A percentile compares a stretch with the other conserved stretches of the same genome.
Evolutionary conservation across 768 basidiomycete genomes (phyloP).

Genomic region (Russula foetens): DNA sequence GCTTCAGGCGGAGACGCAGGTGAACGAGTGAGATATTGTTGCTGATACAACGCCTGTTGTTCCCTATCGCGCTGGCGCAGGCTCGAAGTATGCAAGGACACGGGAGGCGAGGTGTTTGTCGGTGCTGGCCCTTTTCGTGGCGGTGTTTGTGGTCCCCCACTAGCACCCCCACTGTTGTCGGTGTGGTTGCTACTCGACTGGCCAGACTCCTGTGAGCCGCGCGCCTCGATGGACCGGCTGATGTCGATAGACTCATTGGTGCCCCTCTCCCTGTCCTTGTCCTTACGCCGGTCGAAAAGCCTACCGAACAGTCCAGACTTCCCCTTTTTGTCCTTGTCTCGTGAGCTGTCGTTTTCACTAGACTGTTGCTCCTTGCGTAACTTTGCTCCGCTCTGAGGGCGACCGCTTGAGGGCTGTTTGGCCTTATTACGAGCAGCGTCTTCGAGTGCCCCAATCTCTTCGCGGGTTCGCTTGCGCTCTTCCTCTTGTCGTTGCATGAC

Average conservation of each 20-base stretch:
- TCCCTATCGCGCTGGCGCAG: slow-evolving; percentile 84
- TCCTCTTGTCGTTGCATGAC: slow-evolving; percentile 42
- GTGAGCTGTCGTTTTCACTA: slow-evolving; percentile 36
- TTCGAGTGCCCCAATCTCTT: slow-evolving; percentile 40
- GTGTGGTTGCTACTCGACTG: slow-evolving; percentile 39
- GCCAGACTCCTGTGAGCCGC: slow-evolving; percentile 57
- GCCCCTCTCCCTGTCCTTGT: slow-evolving; percentile 58
- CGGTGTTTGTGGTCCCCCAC: slow-evolving; percentile 16
- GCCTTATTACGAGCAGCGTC: slow-evolving; percentile 42
- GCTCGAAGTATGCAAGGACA: slow-evolving; percentile 55
- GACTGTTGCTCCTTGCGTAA: slow-evolving; percentile 38
- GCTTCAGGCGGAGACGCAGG: slow-evolving; percentile 72
- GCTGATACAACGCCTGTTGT: slow-evolving; percentile 77
- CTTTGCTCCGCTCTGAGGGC: slow-evolving; percentile 24
- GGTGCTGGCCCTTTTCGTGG: slow-evolving; percentile 29
- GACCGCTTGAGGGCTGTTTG: slow-evolving; percentile 19
- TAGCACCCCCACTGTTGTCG: not conserved
- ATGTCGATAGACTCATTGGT: slow-evolving; percentile 35
- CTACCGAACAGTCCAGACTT: slow-evolving; percentile 63
- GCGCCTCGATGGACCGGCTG: slow-evolving; percentile 26
- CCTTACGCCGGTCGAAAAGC: slow-evolving; percentile 70
- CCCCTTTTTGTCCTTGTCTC: slow-evolving; percentile 57
- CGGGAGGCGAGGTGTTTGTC: slow-evolving; percentile 29
- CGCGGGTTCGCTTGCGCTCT: slow-evolving; percentile 44
- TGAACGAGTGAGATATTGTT: slow-evolving; percentile 79